These are phyloP conservation scores for Oxalis stricta DNA, from an alignment of 441 rosid genomes.

Conservation along the genomic window DNA sequence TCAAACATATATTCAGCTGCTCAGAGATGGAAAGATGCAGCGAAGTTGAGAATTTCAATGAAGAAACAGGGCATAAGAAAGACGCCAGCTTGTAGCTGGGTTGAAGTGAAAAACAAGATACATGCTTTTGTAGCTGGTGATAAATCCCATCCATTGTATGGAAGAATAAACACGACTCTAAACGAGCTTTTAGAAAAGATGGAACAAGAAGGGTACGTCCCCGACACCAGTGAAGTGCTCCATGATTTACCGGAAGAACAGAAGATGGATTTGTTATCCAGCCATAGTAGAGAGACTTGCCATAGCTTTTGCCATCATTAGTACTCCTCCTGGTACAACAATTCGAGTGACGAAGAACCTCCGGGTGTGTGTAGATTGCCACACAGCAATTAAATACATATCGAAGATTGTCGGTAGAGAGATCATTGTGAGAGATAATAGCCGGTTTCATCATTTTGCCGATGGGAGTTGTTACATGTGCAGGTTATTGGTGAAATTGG, in stretches of 20 bases:
- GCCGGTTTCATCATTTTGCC: slow-evolving; percentile 60
- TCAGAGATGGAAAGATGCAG: slow-evolving; percentile 32
- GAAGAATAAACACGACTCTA: slow-evolving; percentile 30
- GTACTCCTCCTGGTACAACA: slow-evolving; percentile 51
- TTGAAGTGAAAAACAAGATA: slow-evolving; percentile 40
- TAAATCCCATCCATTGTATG: slow-evolving; percentile 41
- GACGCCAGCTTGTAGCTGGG: slow-evolving; percentile 58
- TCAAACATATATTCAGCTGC: slow-evolving; percentile 44
- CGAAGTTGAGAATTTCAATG: slow-evolving; percentile 27
- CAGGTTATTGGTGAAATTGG: slow-evolving; percentile 78
- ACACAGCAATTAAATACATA: slow-evolving; percentile 42
- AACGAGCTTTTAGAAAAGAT: slow-evolving; percentile 35
- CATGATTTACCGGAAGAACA: slow-evolving; percentile 70
- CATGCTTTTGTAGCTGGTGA: slow-evolving; percentile 65
- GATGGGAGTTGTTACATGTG: slow-evolving; percentile 59
- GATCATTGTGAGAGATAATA: slow-evolving; percentile 56
- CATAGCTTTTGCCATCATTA: slow-evolving; percentile 52
- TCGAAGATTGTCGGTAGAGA: slow-evolving; percentile 51
- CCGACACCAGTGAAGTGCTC: slow-evolving; percentile 46
- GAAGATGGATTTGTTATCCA: slow-evolving; percentile 33
- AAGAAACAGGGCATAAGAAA: slow-evolving; percentile 30
- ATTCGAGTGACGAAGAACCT: slow-evolving; percentile 55
- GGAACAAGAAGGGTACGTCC: slow-evolving; percentile 61
- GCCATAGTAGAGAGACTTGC: slow-evolving; percentile 68
- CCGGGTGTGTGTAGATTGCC: slow-evolving; percentile 52